Conservation (phyloP, 345 rosid species). For the Melaleuca alternifolia region DNA sequence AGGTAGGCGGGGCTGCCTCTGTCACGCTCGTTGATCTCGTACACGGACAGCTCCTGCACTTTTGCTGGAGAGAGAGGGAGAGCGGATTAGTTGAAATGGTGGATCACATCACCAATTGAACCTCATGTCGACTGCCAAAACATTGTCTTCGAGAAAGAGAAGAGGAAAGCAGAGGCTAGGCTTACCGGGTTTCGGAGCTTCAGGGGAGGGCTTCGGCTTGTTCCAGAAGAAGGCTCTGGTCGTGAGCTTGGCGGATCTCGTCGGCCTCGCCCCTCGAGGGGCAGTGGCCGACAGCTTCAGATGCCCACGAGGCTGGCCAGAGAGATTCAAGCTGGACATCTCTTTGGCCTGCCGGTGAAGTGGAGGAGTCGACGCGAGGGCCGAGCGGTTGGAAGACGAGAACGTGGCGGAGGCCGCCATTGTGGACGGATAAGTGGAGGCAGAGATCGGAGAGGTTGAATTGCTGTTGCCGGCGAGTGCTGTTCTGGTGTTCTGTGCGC, state of each 20-base stretch:
- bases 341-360: background rate
- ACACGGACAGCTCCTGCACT: conserved; percentile 37
- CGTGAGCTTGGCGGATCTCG: background rate
- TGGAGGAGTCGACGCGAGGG: background rate
- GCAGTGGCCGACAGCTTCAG: background rate
- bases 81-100: background rate
- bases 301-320: background rate
- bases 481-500: background rate
- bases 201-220: conserved; percentile 3
- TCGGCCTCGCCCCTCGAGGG: background rate
- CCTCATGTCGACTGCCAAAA: background rate
- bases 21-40: conserved; percentile 49
- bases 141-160: background rate
- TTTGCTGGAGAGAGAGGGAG: background rate
- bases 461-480: background rate
- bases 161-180: background rate
- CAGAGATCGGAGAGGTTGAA: background rate
- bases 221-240: conserved; percentile 14
- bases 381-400: background rate
- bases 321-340: background rate
- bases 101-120: background rate
- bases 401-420: background rate
- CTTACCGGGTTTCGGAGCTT: conserved; percentile 3
- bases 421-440: background rate
- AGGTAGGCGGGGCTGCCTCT: conserved; percentile 42